phyloP scores from a whole-genome alignment of 2,329 filamentous ascomycete genomes.

The Diplodia mutila region DNA sequence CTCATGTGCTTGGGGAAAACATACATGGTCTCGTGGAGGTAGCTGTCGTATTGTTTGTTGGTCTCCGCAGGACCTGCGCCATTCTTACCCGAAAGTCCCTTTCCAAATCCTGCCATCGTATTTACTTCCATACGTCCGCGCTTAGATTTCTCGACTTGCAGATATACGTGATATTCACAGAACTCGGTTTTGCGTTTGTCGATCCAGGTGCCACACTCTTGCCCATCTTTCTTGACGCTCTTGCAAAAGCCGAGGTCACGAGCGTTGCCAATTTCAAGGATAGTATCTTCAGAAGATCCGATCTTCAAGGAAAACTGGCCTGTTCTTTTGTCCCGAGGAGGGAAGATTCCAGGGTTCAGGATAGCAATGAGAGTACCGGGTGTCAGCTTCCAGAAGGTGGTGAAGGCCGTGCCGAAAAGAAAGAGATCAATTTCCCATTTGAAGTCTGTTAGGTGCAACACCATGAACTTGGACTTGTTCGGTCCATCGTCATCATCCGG shows the following conservation, averaged over 20 bases:
- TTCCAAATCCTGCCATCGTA: slow-evolving; percentile 56
- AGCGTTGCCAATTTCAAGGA: slow-evolving; percentile 84
- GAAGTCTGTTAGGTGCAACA: slow-evolving; percentile 82
- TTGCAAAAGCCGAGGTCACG: slow-evolving; percentile 90
- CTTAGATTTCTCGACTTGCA: slow-evolving; percentile 73
- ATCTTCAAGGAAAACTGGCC: slow-evolving; percentile 85
- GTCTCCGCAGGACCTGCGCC: slow-evolving; percentile 32
- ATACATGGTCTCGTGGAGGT: slow-evolving; percentile 57
- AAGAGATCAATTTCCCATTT: slow-evolving; percentile 91
- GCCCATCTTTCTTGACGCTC: slow-evolving; percentile 80
- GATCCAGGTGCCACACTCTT: slow-evolving; percentile 80
- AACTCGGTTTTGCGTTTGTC: slow-evolving; percentile 85
- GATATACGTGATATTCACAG: slow-evolving; percentile 90
- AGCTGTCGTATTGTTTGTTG: slow-evolving; percentile 57
- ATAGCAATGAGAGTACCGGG: slow-evolving; percentile 91
- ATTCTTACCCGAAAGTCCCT: slow-evolving; percentile 31
- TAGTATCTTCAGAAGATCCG: slow-evolving; percentile 81
- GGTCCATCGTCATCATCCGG: slow-evolving; percentile 56
- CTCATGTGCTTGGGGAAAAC: slow-evolving; percentile 40
- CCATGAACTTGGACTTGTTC: slow-evolving; percentile 83
- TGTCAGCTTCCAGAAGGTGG: slow-evolving; percentile 90
- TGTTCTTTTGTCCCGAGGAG: slow-evolving; percentile 77
- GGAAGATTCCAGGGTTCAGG: slow-evolving; percentile 88
- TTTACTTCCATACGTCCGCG: slow-evolving; percentile 79
- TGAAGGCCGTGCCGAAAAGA: slow-evolving; percentile 88